Conservation (phyloP, 2,329 filamentous ascomycete genomes). For the Hirsutella minnesotensis region DNA sequence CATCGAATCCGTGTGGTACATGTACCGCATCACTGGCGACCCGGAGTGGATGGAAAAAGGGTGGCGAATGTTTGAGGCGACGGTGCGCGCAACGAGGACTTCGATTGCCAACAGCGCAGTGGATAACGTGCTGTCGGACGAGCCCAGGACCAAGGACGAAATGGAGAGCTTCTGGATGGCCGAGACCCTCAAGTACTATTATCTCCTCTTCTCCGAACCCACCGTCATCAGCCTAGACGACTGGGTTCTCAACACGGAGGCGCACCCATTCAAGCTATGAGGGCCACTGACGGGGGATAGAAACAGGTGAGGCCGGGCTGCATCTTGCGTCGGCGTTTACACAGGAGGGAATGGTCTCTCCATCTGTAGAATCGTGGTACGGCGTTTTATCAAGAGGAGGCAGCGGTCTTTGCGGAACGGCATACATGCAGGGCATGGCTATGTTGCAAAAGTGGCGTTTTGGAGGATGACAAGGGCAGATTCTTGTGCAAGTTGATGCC, state of each 20-base stretch:
- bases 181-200: conserved; percentile 90
- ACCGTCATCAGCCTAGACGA: conserved; percentile 55
- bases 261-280: conserved; percentile 38
- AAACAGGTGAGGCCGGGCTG: neutral
- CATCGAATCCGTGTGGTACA: conserved; percentile 79
- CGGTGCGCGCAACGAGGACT: conserved; percentile 54
- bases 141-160: conserved; percentile 37
- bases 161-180: conserved; percentile 90
- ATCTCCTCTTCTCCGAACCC: conserved; percentile 62
- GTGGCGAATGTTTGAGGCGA: conserved; percentile 73
- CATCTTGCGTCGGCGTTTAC: too few relatives aligned
- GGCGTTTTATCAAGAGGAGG: too few relatives aligned
- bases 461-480: too few relatives aligned
- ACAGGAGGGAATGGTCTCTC: too few relatives aligned
- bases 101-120: conserved; percentile 60
- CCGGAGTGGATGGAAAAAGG: conserved; percentile 64
- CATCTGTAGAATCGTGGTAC: too few relatives aligned
- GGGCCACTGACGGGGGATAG: neutral
- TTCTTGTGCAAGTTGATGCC: too few relatives aligned
- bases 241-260: conserved; percentile 55
- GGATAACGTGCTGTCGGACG: conserved; percentile 40
- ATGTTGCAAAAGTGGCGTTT: too few relatives aligned
- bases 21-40: conserved; percentile 83
- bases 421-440: too few relatives aligned
- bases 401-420: too few relatives aligned